phyloP scores from a whole-genome alignment of 495 filamentous ascomycete genomes.

The Hypoxylon fragiforme region DNA sequence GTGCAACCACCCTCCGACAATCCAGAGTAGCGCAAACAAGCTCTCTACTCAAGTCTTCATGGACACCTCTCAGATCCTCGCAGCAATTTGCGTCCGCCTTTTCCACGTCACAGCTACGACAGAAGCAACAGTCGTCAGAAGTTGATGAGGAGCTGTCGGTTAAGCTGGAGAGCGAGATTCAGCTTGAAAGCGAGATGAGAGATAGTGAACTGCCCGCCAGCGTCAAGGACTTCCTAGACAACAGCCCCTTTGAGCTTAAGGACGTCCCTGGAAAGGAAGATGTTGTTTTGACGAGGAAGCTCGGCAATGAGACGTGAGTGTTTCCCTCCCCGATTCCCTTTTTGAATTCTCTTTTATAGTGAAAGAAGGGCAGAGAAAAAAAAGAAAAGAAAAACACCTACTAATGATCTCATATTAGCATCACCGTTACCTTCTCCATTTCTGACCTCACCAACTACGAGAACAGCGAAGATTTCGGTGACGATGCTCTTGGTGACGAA shows the following conservation, averaged over 20 bases:
- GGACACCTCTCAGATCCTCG: conserved; percentile 51
- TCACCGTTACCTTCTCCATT: conserved; percentile 91
- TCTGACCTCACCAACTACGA: conserved; percentile 80
- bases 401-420: too few relatives aligned
- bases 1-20: conserved; percentile 57
- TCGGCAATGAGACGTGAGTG: conserved; percentile 83
- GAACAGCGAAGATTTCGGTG: conserved; percentile 47
- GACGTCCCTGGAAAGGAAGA: conserved; percentile 85
- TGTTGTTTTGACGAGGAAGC: conserved; percentile 78
- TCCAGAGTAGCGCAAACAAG: conserved; percentile 39
- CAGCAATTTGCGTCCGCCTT: conserved; percentile 66
- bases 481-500: conserved; percentile 60
- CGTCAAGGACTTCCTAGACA: conserved; percentile 74
- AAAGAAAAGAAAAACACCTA: too few relatives aligned
- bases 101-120: conserved; percentile 66
- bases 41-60: conserved; percentile 38
- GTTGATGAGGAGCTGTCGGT: conserved; percentile 73
- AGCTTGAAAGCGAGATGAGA: conserved; percentile 63
- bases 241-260: conserved; percentile 69
- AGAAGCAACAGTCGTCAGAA: conserved; percentile 50
- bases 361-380: too few relatives aligned
- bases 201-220: conserved; percentile 61
- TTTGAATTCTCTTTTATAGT: too few relatives aligned
- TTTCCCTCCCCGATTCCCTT: not conserved
- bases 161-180: conserved; percentile 78